Conservation (phyloP, 768 basidiomycete species). For the Xerocomellus amylosporus region DNA sequence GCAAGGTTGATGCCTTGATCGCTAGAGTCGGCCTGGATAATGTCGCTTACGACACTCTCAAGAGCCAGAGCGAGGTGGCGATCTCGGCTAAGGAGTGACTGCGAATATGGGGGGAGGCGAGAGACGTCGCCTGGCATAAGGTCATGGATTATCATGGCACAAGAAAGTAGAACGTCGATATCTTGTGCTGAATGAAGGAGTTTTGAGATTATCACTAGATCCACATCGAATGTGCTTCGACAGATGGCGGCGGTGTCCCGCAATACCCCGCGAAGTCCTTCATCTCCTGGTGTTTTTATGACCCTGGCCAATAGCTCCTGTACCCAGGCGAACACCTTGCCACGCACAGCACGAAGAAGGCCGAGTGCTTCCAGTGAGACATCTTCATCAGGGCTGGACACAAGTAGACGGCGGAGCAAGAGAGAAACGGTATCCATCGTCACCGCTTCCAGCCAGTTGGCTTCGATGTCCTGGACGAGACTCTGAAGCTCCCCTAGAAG, state of each 20-base stretch:
- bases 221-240: slow-evolving; percentile 32
- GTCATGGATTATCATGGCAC: slow-evolving; percentile 24
- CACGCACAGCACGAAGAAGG: slow-evolving; percentile 33
- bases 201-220: background rate
- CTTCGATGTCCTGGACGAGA: slow-evolving; percentile 34
- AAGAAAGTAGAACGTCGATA: slow-evolving; percentile 22
- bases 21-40: background rate
- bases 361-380: slow-evolving; percentile 18
- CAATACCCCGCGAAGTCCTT: slow-evolving; percentile 21
- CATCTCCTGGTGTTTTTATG: slow-evolving; percentile 4
- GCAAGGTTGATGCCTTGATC: slow-evolving; percentile 14
- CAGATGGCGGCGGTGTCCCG: slow-evolving; percentile 40
- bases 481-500: slow-evolving; percentile 37
- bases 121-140: slow-evolving; percentile 17
- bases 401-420: slow-evolving; percentile 37
- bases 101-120: slow-evolving; percentile 1
- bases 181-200: slow-evolving; percentile 23
- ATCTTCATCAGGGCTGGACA: slow-evolving; percentile 13
- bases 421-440: slow-evolving; percentile 34
- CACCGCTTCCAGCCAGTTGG: slow-evolving; percentile 41
- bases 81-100: slow-evolving; percentile 23
- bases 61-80: slow-evolving; percentile 1
- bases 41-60: slow-evolving; percentile 6
- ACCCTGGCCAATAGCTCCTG: slow-evolving; percentile 28
- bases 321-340: slow-evolving; percentile 36